Evolutionary conservation across 2,329 filamentous ascomycete genomes (phyloP), one percentile per base, ranked within the genome.

Genomic region (Chrysoporthe puriensis): DNA sequence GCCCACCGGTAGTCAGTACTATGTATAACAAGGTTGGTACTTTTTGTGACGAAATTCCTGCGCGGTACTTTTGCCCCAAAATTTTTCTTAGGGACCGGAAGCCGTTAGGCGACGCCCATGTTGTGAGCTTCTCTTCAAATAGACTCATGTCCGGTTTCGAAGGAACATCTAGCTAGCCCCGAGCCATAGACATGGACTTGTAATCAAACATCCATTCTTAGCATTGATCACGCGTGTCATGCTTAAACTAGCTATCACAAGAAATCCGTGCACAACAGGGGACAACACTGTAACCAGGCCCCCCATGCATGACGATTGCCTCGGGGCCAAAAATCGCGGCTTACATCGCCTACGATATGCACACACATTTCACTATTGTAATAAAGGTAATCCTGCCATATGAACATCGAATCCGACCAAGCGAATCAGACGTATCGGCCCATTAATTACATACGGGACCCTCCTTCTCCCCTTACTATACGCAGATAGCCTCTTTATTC

Each of bases 401-500:
- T n/a, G 32, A 21, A 13, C 32, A n/a, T 13, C 7, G 14, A 21
- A 11, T 40, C 16, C 54, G 54, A 57, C 18, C 34, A 18, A 57
- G 54, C 54, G 54, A 57, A 57, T 57, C 54, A 57, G 34, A 16
- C 6, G 32, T 34, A 13, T 14, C 21, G 26, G 14, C 26, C 21
- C 48, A 26, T 52, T 13, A 11, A 11, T 26, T 52, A 6, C 11
- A 52, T 11, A 52, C 13, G 9, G 11, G 21, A 18, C 54, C 16
- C 34, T 57, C 32, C 40, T 16, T n/a, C 54, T 54, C 50, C 21
- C 50, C 50, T 54, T 54, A 21, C 50, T 54, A 54, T 7, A 54
- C 21, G 11, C 13, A 54, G 21, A 16, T 26, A 16, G 21, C 7
- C 50, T 32, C 13, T 32, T 40, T 5, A 40, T 16, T n/a, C 32